Percentiles rank a stretch among this genome's conserved stretches.
phyloP scores from a whole-genome alignment of 352 stramenopile genomes.

The Pythium myriotylum region DNA sequence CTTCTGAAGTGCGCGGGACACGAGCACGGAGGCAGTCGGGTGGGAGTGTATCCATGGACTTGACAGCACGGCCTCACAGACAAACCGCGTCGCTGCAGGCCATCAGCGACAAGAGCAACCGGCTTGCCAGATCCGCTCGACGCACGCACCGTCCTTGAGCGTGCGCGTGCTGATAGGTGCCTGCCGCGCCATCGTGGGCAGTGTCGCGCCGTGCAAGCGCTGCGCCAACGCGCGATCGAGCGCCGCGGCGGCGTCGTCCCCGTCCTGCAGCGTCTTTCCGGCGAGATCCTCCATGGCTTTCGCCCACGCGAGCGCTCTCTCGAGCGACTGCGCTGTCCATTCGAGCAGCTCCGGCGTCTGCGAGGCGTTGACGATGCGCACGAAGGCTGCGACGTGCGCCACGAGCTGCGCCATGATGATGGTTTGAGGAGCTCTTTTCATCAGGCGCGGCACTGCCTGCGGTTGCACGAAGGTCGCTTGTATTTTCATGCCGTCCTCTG shows the following conservation, averaged over 20 bases:
- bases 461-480: slow-evolving; percentile 36
- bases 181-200: slow-evolving; percentile 1
- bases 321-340: slow-evolving; percentile 25
- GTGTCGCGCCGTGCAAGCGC: slow-evolving; percentile 7
- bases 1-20: slow-evolving; percentile 7
- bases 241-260: background rate
- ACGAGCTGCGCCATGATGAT: slow-evolving; percentile 10
- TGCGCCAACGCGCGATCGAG: slow-evolving; percentile 6
- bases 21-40: slow-evolving; percentile 5
- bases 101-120: background rate
- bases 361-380: slow-evolving; percentile 27
- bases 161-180: background rate
- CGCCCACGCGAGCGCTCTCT: slow-evolving; percentile 25
- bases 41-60: slow-evolving; percentile 25
- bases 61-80: slow-evolving; percentile 22
- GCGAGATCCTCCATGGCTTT: slow-evolving; percentile 22
- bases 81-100: slow-evolving; percentile 9
- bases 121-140: too few species aligned
- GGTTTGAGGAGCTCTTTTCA: slow-evolving; percentile 1
- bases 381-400: slow-evolving; percentile 26
- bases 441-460: background rate
- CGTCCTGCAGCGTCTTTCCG: slow-evolving; percentile 8
- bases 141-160: slow-evolving; percentile 14
- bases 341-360: slow-evolving; percentile 26
- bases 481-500: slow-evolving; percentile 8